Conservation (phyloP, 148 eudicot genomes). For the Amaranthus cruentus region DNA sequence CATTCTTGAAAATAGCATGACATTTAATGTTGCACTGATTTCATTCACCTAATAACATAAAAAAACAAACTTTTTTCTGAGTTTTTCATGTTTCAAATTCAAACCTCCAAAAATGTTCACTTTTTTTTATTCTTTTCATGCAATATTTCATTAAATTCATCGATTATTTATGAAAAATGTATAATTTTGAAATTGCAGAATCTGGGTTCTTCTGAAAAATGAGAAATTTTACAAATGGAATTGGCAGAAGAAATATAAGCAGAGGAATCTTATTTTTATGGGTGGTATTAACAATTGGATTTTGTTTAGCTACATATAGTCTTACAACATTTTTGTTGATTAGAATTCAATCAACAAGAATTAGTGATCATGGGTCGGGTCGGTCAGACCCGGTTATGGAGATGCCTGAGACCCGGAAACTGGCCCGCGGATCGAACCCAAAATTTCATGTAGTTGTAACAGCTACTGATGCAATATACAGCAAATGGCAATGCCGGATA, state of each 20-base stretch:
- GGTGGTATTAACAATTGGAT: constrained; percentile 19
- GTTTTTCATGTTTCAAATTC: too few species aligned
- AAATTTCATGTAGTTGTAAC: constrained; percentile 46
- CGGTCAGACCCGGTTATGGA: constrained; percentile 23
- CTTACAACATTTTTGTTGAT: constrained; percentile 16
- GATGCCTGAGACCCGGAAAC: constrained; percentile 12
- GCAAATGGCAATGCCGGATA: constrained; percentile 51
- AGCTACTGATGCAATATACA: constrained; percentile 30
- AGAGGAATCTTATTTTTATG: constrained; percentile 24
- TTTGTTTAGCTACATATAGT: constrained; percentile 31
- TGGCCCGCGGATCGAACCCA: not conserved
- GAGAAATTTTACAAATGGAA: not conserved
- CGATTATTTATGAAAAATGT: not conserved
- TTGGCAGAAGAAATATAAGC: constrained; percentile 20
- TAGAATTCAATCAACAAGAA: not conserved
- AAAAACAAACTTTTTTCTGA: too few species aligned
- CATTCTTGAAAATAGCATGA: not conserved
- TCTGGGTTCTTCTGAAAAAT: not conserved
- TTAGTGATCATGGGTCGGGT: constrained; percentile 7
- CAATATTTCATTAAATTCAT: not conserved
- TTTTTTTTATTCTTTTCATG: not conserved
- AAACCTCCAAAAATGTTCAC: not conserved
- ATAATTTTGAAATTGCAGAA: not conserved
- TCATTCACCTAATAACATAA: not conserved
- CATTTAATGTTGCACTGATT: not conserved